Evolutionary conservation across 306 rosid species (phyloP).

Genomic region (Cicer arietinum): DNA sequence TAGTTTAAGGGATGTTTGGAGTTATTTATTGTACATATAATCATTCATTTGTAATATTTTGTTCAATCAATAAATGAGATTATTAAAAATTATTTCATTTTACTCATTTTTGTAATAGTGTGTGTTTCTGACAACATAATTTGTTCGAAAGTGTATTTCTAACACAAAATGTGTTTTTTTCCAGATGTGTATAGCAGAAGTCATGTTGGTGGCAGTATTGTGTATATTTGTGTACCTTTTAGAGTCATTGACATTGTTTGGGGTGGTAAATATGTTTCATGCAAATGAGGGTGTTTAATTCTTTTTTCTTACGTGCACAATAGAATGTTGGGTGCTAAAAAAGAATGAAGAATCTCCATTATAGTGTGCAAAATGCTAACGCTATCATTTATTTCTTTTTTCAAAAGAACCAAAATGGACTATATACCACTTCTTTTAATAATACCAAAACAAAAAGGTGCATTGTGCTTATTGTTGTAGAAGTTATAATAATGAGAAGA

Average conservation of each 20-base stretch:
- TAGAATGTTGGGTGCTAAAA: conserved; percentile 50
- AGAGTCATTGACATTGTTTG: not conserved
- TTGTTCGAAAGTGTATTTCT: not conserved
- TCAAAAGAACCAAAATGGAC: conserved; percentile 10
- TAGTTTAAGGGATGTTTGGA: no score
- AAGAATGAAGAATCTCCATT: conserved; percentile 45
- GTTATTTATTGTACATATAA: no score
- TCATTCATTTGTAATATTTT: no score
- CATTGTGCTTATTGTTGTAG: not conserved
- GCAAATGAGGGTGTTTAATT: not conserved
- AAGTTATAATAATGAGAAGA: conserved; percentile 30
- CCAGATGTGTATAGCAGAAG: not conserved
- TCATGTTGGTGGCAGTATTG: not conserved
- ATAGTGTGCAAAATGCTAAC: conserved; percentile 33
- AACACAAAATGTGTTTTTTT: not conserved
- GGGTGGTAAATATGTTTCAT: not conserved
- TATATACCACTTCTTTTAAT: not conserved
- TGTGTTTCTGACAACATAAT: not conserved
- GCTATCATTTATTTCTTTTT: conserved; percentile 43
- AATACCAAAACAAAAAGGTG: conserved; percentile 3
- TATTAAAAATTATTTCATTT: no score
- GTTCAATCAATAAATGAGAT: no score
- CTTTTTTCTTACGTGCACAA: conserved; percentile 30
- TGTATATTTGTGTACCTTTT: not conserved
- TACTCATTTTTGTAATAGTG: not conserved